Evolutionary conservation across 2,329 filamentous ascomycete species (phyloP).

Genomic region (Sarocladium strictum): DNA sequence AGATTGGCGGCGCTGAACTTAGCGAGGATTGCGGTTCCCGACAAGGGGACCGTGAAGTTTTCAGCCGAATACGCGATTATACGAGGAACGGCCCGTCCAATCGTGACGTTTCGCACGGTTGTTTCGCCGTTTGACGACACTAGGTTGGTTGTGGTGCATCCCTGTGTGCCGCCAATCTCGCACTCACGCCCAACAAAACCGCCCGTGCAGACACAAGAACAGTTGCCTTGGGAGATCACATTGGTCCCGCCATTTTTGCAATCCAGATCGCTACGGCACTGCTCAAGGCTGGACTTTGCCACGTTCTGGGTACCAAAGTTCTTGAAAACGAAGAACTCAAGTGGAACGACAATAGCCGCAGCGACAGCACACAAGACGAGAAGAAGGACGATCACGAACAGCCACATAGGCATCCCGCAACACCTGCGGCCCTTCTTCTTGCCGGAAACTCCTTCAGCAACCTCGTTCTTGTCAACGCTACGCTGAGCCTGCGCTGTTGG

Average conservation of each 20-base stretch:
- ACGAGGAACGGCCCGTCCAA: conserved; percentile 73
- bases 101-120: conserved; percentile 60
- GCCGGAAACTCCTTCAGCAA: conserved; percentile 17
- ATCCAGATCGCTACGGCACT: conserved; percentile 55
- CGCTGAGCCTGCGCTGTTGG: conserved; percentile 15
- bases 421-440: conserved; percentile 52
- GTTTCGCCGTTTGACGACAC: conserved; percentile 31
- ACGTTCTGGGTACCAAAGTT: conserved; percentile 33
- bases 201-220: conserved; percentile 83
- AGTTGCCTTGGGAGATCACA: conserved; percentile 60
- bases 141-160: conserved; percentile 47
- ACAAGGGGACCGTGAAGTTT: conserved; percentile 73
- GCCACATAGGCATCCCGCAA: conserved; percentile 80
- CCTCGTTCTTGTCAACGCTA: not conserved
- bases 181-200: conserved; percentile 67
- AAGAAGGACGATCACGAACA: conserved; percentile 60
- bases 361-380: conserved; percentile 66
- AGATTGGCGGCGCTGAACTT: conserved; percentile 71
- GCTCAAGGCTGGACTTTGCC: conserved; percentile 30
- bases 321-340: conserved; percentile 57
- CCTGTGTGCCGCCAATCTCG: conserved; percentile 37
- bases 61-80: conserved; percentile 58
- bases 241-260: conserved; percentile 81
- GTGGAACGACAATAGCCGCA: conserved; percentile 75
- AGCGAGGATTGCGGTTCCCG: conserved; percentile 61